Base-by-base conservation (phyloP, 371 early-diverging fungal genomes). In the Mucor indicus region DNA sequence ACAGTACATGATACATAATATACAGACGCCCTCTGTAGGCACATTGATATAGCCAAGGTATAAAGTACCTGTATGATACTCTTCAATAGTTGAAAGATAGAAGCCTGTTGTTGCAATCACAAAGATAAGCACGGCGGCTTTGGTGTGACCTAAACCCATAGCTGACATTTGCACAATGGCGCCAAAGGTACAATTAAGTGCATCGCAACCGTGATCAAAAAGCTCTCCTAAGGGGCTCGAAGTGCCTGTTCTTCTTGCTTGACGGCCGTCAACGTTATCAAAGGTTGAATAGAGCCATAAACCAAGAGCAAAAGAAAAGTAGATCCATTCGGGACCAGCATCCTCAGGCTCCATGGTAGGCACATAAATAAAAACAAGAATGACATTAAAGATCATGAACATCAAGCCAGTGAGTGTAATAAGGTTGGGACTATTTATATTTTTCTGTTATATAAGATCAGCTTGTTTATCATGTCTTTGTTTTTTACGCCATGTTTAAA, bases 261-360 rank as follows among this genome's bases (percentile, higher is more conserved):
- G 98, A 72, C 93, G 93, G 35, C 99, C 99, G 64, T 99, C 99
- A 37, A 99, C 90, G 57, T 91, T 92, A 69, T 99, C 99, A 65
- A 96, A 90, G 4, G 96, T 92, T 33, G 92, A 92, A 67, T 98
- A 98, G 31, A 96, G 63, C 88, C 93, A 97, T 51, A 98, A 64
- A 21, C 92, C 91, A 19, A 89, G 54, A 8, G 88, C 90, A 72
- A 85, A 93, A 52, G 87, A 87, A 48, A 69, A 61, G 35, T 72
- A 69, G 2, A 72, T 38, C 73, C 73, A 72, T 9, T 60, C 29
- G 16, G 73, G 73, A 15, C 67, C 71, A n/a, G 50, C 50, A 22
- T 43, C 37, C 25, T 67, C 65, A 9, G 52, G 44, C 25, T 64
- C 69, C 67, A 72, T 57, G 22, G 51, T 64, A 15, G 73, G 73